A percentile compares a stretch with the other conserved stretches of the same genome.
Conservation (phyloP, 768 basidiomycete genomes). For the Lentinula edodes region DNA sequence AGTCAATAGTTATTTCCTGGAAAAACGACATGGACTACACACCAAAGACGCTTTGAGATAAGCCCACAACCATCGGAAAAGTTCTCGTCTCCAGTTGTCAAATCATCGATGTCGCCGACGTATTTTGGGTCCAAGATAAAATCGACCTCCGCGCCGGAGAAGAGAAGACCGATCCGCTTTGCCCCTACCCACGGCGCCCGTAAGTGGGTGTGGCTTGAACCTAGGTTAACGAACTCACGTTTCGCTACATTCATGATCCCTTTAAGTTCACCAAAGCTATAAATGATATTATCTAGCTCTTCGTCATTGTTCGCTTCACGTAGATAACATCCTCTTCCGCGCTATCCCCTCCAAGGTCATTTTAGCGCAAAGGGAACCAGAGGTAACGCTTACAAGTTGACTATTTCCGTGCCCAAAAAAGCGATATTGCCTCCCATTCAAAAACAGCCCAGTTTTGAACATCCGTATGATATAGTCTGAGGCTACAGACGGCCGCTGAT, state of each 20-base stretch:
- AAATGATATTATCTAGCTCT: slow-evolving; percentile 56
- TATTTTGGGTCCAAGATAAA: slow-evolving; percentile 44
- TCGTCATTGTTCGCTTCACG: slow-evolving; percentile 46
- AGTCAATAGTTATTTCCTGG: not conserved
- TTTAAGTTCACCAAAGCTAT: slow-evolving; percentile 51
- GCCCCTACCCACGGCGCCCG: slow-evolving; percentile 36
- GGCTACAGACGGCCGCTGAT: slow-evolving; percentile 39
- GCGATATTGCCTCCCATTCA: slow-evolving; percentile 57
- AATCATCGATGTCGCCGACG: slow-evolving; percentile 53
- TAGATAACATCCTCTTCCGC: slow-evolving; percentile 60
- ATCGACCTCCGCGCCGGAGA: slow-evolving; percentile 59
- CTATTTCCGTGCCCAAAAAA: slow-evolving; percentile 73
- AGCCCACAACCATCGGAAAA: slow-evolving; percentile 72
- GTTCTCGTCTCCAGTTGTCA: slow-evolving; percentile 47
- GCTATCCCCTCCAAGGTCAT: slow-evolving; percentile 25
- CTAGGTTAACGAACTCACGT: slow-evolving; percentile 25
- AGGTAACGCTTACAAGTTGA: slow-evolving; percentile 41
- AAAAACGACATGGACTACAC: not conserved
- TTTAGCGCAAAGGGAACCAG: not conserved
- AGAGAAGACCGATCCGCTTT: slow-evolving; percentile 63
- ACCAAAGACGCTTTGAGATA: slow-evolving; percentile 46
- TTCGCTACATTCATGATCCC: slow-evolving; percentile 62
- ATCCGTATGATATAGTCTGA: slow-evolving; percentile 53
- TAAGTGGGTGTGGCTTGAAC: too few species aligned
- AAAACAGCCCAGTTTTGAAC: slow-evolving; percentile 47